Percentiles rank a stretch among this genome's conserved stretches.
Evolutionary conservation across 2,329 filamentous ascomycete genomes (phyloP).

Genomic region (Fusarium illudens): DNA sequence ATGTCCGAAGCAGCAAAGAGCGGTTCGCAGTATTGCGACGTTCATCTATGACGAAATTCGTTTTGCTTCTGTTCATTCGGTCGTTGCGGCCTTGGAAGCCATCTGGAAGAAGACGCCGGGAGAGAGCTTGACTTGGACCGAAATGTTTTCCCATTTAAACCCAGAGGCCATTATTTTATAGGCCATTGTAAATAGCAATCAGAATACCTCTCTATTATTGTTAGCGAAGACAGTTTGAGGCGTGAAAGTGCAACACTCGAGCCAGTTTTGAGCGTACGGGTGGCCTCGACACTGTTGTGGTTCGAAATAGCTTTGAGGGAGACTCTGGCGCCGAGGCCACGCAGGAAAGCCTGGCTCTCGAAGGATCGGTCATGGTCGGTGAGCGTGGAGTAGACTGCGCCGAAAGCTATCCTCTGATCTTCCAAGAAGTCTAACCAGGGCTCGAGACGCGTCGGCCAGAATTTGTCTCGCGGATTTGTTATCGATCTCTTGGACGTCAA

Average conservation of each 20-base stretch:
- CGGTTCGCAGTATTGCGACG: conserved; percentile 28
- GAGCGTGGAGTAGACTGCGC: conserved; percentile 24
- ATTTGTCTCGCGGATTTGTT: conserved; percentile 44
- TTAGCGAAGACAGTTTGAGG: background rate
- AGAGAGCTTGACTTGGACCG: conserved; percentile 29
- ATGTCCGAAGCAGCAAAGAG: conserved; percentile 39
- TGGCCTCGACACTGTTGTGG: too few relatives aligned
- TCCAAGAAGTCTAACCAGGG: conserved; percentile 45
- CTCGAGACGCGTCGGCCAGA: conserved; percentile 41
- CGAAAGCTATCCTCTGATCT: conserved; percentile 34
- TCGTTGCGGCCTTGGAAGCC: conserved; percentile 31
- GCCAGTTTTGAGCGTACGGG: too few relatives aligned
- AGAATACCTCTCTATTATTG: background rate
- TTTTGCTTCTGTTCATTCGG: conserved; percentile 50
- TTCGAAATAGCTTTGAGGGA: conserved; percentile 8
- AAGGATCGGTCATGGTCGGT: conserved; percentile 38
- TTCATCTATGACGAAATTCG: conserved; percentile 46
- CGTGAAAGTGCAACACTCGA: too few relatives aligned
- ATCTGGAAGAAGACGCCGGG: conserved; percentile 30
- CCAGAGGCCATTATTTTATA: conserved; percentile 39
- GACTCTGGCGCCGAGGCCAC: conserved; percentile 34
- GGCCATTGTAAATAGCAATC: background rate
- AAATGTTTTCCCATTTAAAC: conserved; percentile 39
- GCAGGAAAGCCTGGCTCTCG: conserved; percentile 38
- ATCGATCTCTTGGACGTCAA: conserved; percentile 41